A percentile compares a stretch with the other conserved stretches of the same genome.
Evolutionary conservation across 2,329 filamentous ascomycete genomes (phyloP).

Genomic region (Colletotrichum noveboracense): DNA sequence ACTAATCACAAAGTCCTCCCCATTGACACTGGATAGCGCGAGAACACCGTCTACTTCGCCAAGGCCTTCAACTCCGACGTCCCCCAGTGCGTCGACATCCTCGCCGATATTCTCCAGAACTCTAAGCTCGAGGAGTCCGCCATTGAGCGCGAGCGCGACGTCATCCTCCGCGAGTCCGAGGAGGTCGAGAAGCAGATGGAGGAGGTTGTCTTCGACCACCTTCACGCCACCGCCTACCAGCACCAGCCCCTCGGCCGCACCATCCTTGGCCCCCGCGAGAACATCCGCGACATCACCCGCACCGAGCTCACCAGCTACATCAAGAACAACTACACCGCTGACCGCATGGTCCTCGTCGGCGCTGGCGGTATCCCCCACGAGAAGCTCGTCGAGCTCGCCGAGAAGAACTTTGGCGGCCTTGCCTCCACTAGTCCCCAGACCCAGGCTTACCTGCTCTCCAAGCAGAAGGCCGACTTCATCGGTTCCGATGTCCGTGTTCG

Average conservation of each 20-base stretch:
- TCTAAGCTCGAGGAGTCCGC: conserved; percentile 93
- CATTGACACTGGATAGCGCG: conserved; percentile 64
- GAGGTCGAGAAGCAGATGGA: conserved; percentile 99
- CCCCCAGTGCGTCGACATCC: conserved; percentile 94
- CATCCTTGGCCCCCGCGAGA: conserved; percentile 96
- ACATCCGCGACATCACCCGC: conserved; percentile 95
- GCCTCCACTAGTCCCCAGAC: conserved; percentile 78
- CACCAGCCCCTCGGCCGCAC: conserved; percentile 95
- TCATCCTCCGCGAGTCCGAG: conserved; percentile 98
- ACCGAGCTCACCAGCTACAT: conserved; percentile 94
- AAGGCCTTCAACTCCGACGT: conserved; percentile 99
- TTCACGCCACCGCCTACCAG: conserved; percentile 98
- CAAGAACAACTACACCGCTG: conserved; percentile 99
- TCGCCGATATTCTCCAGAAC: conserved; percentile 99
- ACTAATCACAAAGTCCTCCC: neutral
- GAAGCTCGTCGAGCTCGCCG: conserved; percentile 92
- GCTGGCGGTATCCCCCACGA: conserved; percentile 93
- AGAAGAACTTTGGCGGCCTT: conserved; percentile 90
- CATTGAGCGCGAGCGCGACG: conserved; percentile 97
- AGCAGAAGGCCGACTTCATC: conserved; percentile 92
- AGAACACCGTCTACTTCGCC: conserved; percentile 99
- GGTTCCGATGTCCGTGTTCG: conserved; percentile 95
- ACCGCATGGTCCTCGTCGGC: conserved; percentile 98
- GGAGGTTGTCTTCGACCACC: conserved; percentile 98
- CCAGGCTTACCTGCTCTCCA: conserved; percentile 77